Percentiles rank a stretch among this genome's conserved stretches.
Evolutionary conservation across 2,329 filamentous ascomycete species (phyloP).

Genomic region (Trichoderma gracile): DNA sequence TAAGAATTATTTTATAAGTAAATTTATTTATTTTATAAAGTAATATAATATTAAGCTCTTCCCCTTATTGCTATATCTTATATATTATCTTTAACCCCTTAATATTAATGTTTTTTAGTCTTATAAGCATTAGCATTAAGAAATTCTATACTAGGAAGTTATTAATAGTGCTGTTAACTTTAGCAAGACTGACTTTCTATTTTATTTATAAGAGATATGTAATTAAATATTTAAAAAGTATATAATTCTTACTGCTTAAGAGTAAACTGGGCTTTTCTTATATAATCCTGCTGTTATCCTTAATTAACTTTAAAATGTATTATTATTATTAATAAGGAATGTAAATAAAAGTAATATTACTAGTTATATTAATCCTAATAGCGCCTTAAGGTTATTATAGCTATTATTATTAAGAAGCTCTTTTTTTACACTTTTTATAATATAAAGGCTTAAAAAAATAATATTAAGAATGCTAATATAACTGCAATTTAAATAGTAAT

Average conservation of each 20-base stretch:
- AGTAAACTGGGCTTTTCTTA: background rate
- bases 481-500: background rate
- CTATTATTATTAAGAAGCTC: background rate
- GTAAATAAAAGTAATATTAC: background rate
- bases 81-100: background rate
- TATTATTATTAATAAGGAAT: background rate
- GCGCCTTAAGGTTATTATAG: background rate
- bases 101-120: conserved; percentile 14
- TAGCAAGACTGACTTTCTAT: background rate
- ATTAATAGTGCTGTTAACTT: background rate
- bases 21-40: background rate
- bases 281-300: background rate
- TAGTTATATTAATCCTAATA: background rate
- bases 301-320: background rate
- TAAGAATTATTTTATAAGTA: conserved; percentile 6
- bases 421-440: too few relatives aligned
- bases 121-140: conserved; percentile 5
- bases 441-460: background rate
- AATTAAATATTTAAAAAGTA: background rate
- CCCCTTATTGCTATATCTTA: background rate
- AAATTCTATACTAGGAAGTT: background rate
- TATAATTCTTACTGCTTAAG: background rate
- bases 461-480: background rate
- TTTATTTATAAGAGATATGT: background rate
- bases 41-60: conserved; percentile 22